These are phyloP conservation scores for Boletus rubescentipes DNA, from an alignment of 768 basidiomycete species.

Conservation along the genomic window DNA sequence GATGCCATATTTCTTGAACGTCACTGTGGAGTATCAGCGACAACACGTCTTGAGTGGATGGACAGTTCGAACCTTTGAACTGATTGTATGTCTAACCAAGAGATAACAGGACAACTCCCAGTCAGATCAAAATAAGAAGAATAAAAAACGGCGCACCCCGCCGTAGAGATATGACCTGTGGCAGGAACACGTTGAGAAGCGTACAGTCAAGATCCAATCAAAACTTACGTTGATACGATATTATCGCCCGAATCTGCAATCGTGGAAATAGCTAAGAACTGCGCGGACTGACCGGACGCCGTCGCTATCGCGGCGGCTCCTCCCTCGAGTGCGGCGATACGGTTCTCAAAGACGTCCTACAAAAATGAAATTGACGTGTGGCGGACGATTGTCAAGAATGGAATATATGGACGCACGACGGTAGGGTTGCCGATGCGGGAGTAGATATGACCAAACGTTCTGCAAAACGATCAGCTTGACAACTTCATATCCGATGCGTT, in stretches of 20 bases:
- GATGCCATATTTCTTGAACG: conserved; percentile 56
- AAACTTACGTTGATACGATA: conserved; percentile 54
- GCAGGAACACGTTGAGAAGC: background rate
- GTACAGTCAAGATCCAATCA: background rate
- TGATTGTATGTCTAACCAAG: conserved; percentile 54
- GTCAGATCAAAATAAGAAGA: background rate
- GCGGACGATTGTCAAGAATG: background rate
- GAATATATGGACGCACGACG: conserved; percentile 37
- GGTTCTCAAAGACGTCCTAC: conserved; percentile 63
- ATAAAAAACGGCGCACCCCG: conserved; percentile 40
- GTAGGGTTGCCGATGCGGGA: conserved; percentile 59
- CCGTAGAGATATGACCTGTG: conserved; percentile 54
- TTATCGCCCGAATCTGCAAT: conserved; percentile 60
- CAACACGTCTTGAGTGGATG: background rate
- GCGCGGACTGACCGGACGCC: conserved; percentile 61
- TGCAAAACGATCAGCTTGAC: conserved; percentile 9
- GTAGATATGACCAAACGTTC: conserved; percentile 50
- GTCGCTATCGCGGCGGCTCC: conserved; percentile 58
- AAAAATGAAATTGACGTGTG: background rate
- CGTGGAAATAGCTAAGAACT: conserved; percentile 56
- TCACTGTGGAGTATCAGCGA: conserved; percentile 33
- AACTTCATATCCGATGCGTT: too few species aligned
- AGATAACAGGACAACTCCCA: background rate
- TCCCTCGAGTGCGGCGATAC: conserved; percentile 64
- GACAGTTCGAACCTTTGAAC: conserved; percentile 47